These are phyloP conservation scores for Hypoxylon fragiforme DNA, from an alignment of 495 filamentous ascomycete species.

Conservation along the genomic window DNA sequence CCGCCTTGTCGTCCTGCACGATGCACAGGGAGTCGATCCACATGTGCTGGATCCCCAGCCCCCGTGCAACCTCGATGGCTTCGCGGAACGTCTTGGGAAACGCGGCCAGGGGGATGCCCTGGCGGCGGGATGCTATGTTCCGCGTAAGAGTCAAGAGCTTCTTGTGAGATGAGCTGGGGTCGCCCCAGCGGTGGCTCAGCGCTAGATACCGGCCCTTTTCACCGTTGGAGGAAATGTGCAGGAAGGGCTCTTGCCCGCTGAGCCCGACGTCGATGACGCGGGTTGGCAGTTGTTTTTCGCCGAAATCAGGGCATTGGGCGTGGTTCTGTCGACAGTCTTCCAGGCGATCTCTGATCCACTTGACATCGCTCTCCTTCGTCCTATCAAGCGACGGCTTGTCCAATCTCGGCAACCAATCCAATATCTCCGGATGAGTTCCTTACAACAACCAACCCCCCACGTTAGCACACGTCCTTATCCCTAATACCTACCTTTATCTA, in stretches of 20 bases:
- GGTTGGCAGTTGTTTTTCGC: background rate
- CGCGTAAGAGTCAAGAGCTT: background rate
- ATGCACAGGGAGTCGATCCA: conserved; percentile 18
- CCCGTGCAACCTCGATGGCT: background rate
- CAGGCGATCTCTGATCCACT: conserved; percentile 1
- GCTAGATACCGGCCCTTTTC: background rate
- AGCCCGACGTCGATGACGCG: conserved; percentile 10
- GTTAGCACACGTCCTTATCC: too few species aligned
- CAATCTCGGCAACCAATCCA: conserved; percentile 1
- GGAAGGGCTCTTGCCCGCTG: background rate
- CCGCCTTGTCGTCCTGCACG: conserved; percentile 5
- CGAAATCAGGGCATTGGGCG: background rate
- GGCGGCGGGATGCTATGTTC: background rate
- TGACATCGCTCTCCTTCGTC: conserved; percentile 2
- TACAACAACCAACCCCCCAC: too few species aligned
- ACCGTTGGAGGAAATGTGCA: background rate
- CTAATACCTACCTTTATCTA: too few species aligned
- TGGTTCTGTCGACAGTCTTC: background rate
- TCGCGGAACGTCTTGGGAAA: conserved; percentile 5
- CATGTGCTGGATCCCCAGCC: background rate
- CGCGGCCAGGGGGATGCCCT: background rate
- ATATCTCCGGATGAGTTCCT: too few species aligned
- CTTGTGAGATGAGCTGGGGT: conserved; percentile 5
- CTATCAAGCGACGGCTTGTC: background rate
- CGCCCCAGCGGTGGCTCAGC: conserved; percentile 11